phyloP scores from a whole-genome alignment of 345 rosid species.

The Salix dunnii region DNA sequence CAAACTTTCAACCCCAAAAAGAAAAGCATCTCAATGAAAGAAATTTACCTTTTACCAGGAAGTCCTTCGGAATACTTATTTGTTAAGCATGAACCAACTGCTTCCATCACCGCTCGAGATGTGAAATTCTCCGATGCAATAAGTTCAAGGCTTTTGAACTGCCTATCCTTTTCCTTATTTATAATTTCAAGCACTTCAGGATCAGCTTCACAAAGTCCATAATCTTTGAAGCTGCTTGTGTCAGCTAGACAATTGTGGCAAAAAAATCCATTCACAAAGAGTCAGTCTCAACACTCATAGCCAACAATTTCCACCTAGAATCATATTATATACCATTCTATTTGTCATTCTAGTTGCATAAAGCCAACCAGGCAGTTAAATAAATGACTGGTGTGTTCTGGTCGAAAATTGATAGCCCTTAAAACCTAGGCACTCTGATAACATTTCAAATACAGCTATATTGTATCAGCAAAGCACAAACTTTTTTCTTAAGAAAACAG shows the following conservation, averaged over 20 bases:
- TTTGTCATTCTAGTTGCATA: too few species aligned
- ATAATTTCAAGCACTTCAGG: slow-evolving; percentile 67
- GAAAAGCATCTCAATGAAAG: not conserved
- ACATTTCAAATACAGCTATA: too few species aligned
- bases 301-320: too few species aligned
- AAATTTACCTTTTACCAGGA: slow-evolving; percentile 79
- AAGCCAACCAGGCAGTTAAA: too few species aligned
- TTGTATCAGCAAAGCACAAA: too few species aligned
- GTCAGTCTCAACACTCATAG: not conserved
- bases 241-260: slow-evolving; percentile 36
- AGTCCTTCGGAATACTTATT: slow-evolving; percentile 94
- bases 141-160: slow-evolving; percentile 87
- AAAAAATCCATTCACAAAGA: not conserved
- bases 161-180: slow-evolving; percentile 74
- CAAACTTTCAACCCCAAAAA: slow-evolving; percentile 4
- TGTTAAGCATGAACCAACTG: slow-evolving; percentile 91
- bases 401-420: too few species aligned
- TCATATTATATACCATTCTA: too few species aligned
- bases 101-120: slow-evolving; percentile 92
- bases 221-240: slow-evolving; percentile 44
- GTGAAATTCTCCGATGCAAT: slow-evolving; percentile 94
- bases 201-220: slow-evolving; percentile 62
- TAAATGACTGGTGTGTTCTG: too few species aligned
- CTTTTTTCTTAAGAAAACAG: too few species aligned
- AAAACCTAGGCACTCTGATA: too few species aligned